A percentile compares a stretch with the other conserved stretches of the same genome.
These are phyloP conservation scores for Neonothopanus nambi DNA, from an alignment of 1,284 basidiomycete species.

Conservation along the genomic window DNA sequence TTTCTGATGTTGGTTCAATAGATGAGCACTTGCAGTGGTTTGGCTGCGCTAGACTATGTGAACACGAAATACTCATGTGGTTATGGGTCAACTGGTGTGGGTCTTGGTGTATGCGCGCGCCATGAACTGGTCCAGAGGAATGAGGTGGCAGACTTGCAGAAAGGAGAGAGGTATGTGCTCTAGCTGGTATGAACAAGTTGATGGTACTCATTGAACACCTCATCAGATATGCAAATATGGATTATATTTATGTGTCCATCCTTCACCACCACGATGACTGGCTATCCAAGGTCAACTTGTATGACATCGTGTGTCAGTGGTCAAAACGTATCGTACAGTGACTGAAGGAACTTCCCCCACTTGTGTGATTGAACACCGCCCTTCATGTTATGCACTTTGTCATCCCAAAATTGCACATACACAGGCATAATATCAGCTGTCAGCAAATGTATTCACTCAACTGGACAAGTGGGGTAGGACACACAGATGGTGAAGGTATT, in stretches of 20 bases:
- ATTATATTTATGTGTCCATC: conserved; percentile 14
- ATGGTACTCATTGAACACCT: background rate
- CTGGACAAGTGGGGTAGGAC: conserved; percentile 17
- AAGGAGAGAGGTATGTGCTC: too few relatives aligned
- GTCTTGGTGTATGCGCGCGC: conserved; percentile 16
- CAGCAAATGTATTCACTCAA: conserved; percentile 22
- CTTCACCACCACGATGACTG: background rate
- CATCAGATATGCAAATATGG: conserved; percentile 24
- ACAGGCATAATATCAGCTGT: conserved; percentile 23
- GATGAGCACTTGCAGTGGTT: conserved; percentile 17
- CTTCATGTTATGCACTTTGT: background rate
- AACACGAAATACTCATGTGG: conserved; percentile 18
- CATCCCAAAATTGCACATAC: conserved; percentile 24
- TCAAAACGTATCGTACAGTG: conserved; percentile 12
- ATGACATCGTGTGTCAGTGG: conserved; percentile 25
- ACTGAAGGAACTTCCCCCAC: background rate
- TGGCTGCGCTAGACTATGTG: conserved; percentile 19
- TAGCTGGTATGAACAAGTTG: too few relatives aligned
- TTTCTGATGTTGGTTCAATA: background rate
- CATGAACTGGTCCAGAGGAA: conserved; percentile 19
- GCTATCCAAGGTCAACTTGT: conserved; percentile 14
- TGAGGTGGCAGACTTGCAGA: background rate
- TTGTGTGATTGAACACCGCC: background rate
- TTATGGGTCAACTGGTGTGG: conserved; percentile 17
- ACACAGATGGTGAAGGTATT: conserved; percentile 31